Evolutionary conservation across 345 rosid species (phyloP), one percentile per base, ranked within the genome.

Genomic region (Citrus medica): DNA sequence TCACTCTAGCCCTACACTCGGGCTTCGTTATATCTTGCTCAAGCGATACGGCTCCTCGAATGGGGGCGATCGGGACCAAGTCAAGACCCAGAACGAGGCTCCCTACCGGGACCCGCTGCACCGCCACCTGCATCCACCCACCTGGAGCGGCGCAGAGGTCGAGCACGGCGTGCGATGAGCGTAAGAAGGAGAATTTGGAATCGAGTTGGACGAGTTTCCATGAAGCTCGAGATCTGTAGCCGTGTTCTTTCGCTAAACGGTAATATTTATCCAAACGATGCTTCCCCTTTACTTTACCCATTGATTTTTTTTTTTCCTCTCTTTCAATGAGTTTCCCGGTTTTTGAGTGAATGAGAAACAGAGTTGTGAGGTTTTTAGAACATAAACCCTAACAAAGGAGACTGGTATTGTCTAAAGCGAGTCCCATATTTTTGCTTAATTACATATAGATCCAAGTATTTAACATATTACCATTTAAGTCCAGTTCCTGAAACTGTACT

Each of bases 101-200:
- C 7, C 98, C 97, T 24, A 95, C 96, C 6, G 98, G 97, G 16
- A 85, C 94, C 30, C 93, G 92, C 90, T 90, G 82, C n/a, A 92
- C 93, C 64, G 92, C 97, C 24, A 95, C 95, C 76, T 95, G 98
- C 98, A 95, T 93, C 98, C 98, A 95, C 35, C 98, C 93, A 9
- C 98, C 98, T 1, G 98, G 98, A 61, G 98, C 97, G 81, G 98
- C 98, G 76, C 98, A 93, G 74, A 93, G 98, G 77, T 95, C 98
- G 85, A 95, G 97, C 37, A 92, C 97, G 40, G 89, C 93, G 55
- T 79, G 92, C 0, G 97, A 78, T 30, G 91, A 81, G 73, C 85
- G 89, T 76, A 95, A 92, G 76, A 92, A 84, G 22, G 85, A 75
- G 91, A 80, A 85, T 76, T 94, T 94, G 82, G 86, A 72, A 77